These are phyloP conservation scores for Chrysosporium queenslandicum DNA, from an alignment of 2,329 filamentous ascomycete species.

Conservation along the genomic window DNA sequence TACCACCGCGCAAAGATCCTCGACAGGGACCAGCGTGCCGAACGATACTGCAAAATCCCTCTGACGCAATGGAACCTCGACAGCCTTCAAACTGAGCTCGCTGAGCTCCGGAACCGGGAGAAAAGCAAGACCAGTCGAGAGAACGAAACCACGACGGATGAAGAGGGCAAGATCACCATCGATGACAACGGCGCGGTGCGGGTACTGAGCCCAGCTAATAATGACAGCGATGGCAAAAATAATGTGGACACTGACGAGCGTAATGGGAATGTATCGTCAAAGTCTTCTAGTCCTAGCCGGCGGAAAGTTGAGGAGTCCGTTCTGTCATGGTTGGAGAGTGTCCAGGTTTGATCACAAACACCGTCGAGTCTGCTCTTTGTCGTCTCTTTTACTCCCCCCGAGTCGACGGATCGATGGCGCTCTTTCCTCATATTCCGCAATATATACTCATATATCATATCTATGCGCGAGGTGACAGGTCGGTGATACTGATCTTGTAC, in stretches of 20 bases:
- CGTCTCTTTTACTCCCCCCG: background rate
- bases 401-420: background rate
- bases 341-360: background rate
- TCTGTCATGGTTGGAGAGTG: background rate
- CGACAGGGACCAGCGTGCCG: constrained; percentile 4
- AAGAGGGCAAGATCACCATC: background rate
- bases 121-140: background rate
- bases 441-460: background rate
- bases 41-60: constrained; percentile 9
- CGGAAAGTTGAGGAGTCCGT: constrained; percentile 1
- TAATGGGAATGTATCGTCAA: background rate
- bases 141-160: background rate
- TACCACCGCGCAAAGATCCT: constrained; percentile 10
- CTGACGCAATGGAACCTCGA: constrained; percentile 13
- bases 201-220: background rate
- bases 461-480: background rate
- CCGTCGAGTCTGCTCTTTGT: background rate
- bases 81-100: constrained; percentile 7
- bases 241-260: background rate
- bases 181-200: background rate
- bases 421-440: too few species aligned
- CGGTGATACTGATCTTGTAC: background rate
- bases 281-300: background rate
- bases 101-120: background rate
- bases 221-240: background rate